phyloP scores from a whole-genome alignment of 805 yeast species.

The Teunomyces lycoperdinae region DNA sequence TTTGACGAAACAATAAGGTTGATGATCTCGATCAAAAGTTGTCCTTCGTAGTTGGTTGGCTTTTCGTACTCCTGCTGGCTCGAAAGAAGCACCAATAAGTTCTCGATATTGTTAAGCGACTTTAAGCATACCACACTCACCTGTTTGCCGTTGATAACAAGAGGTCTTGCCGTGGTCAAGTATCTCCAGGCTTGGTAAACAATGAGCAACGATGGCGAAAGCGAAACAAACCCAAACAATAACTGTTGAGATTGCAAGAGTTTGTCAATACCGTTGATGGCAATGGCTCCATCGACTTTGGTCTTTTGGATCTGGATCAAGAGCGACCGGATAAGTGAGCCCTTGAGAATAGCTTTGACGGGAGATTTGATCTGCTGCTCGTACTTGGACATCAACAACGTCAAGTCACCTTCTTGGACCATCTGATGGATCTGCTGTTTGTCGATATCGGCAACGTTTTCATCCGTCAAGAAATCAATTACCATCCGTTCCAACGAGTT shows the following conservation, averaged over 20 bases:
- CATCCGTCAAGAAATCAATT: slow-evolving; percentile 55
- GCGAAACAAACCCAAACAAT: slow-evolving; percentile 89
- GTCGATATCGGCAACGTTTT: slow-evolving; percentile 14
- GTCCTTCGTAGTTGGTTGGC: slow-evolving; percentile 45
- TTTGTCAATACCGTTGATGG: slow-evolving; percentile 87
- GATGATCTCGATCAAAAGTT: slow-evolving; percentile 63
- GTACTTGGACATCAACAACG: slow-evolving; percentile 75
- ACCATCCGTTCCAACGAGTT: slow-evolving; percentile 87
- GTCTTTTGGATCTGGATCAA: slow-evolving; percentile 94
- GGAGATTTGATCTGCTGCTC: slow-evolving; percentile 76
- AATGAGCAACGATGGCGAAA: slow-evolving; percentile 72
- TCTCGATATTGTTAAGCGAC: slow-evolving; percentile 57
- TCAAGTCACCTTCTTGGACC: slow-evolving; percentile 72
- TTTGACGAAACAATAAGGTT: slow-evolving; percentile 52
- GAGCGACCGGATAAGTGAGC: slow-evolving; percentile 71
- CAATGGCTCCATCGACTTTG: slow-evolving; percentile 91
- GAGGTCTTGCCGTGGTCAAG: slow-evolving; percentile 27
- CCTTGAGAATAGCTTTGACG: slow-evolving; percentile 56
- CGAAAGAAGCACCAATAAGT: slow-evolving; percentile 35
- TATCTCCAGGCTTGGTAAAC: slow-evolving; percentile 47
- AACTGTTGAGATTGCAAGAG: slow-evolving; percentile 86
- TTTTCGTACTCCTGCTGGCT: slow-evolving; percentile 8
- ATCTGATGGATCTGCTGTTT: slow-evolving; percentile 38
- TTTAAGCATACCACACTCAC: slow-evolving; percentile 36
- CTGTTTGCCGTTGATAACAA: slow-evolving; percentile 29